A percentile compares a stretch with the other conserved stretches of the same genome.
Conservation (phyloP, 805 yeast genomes). For the Phaffomyces opuntiae region DNA sequence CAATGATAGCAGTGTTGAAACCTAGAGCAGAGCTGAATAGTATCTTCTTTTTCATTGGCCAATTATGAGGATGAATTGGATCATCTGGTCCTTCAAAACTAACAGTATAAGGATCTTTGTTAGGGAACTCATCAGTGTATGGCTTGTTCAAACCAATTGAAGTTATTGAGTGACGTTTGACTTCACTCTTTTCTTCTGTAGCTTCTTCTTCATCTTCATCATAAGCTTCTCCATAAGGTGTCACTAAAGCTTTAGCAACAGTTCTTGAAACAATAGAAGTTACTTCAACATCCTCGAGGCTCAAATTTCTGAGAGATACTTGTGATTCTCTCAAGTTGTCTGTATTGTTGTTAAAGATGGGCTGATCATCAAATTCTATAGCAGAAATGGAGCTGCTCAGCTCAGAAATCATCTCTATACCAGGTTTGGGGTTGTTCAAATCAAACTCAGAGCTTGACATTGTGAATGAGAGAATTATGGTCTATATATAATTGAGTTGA, state of each 20-base stretch:
- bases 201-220: background rate
- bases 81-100: conserved; percentile 74
- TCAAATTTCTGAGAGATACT: background rate
- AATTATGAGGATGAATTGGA: conserved; percentile 75
- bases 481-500: background rate
- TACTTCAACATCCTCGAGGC: conserved; percentile 4
- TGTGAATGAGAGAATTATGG: no score
- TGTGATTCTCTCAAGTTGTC: no score
- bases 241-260: background rate
- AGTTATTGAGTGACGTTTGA: background rate
- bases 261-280: background rate
- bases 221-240: background rate
- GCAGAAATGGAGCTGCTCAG: background rate
- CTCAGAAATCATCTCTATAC: background rate
- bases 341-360: no score
- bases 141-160: conserved; percentile 63
- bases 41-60: conserved; percentile 46
- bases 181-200: conserved; percentile 20
- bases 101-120: conserved; percentile 59
- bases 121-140: conserved; percentile 40
- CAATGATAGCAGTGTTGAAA: conserved; percentile 40
- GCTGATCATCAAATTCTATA: no score
- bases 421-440: background rate
- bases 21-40: conserved; percentile 38
- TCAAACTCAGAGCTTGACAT: no score